These are phyloP conservation scores for Alternaria consortialis DNA, from an alignment of 2,329 filamentous ascomycete species.

Conservation along the genomic window DNA sequence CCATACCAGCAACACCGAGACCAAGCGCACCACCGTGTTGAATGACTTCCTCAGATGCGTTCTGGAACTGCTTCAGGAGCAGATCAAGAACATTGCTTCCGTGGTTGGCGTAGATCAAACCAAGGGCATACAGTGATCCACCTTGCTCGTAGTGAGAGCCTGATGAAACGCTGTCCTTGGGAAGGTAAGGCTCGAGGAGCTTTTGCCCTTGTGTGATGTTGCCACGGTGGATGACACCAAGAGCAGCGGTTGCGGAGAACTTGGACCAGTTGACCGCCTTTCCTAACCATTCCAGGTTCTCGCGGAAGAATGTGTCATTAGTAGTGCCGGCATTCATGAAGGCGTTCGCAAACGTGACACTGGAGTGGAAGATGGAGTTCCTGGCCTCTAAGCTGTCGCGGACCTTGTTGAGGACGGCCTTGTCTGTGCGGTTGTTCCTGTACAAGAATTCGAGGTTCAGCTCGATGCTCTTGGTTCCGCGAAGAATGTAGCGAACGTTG, in stretches of 20 bases:
- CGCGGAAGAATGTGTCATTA: slow-evolving; percentile 97
- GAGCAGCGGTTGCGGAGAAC: slow-evolving; percentile 94
- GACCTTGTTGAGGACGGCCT: slow-evolving; percentile 93
- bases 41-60: slow-evolving; percentile 87
- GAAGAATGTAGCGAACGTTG: slow-evolving; percentile 71
- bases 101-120: slow-evolving; percentile 96
- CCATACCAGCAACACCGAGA: slow-evolving; percentile 97
- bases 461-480: slow-evolving; percentile 92
- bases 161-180: slow-evolving; percentile 73
- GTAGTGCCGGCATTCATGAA: slow-evolving; percentile 99
- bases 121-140: slow-evolving; percentile 93
- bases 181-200: slow-evolving; percentile 92
- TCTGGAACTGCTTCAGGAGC: slow-evolving; percentile 76
- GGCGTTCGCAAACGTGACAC: slow-evolving; percentile 95
- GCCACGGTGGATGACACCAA: slow-evolving; percentile 95
- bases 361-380: slow-evolving; percentile 98
- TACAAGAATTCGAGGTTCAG: slow-evolving; percentile 96
- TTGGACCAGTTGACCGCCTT: slow-evolving; percentile 99
- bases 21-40: slow-evolving; percentile 96
- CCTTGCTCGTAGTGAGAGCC: slow-evolving; percentile 96
- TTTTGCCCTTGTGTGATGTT: slow-evolving; percentile 94
- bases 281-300: slow-evolving; percentile 96
- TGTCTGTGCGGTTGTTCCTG: slow-evolving; percentile 91
- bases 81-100: slow-evolving; percentile 88
- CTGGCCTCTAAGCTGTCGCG: slow-evolving; percentile 93